phyloP scores from a whole-genome alignment of 345 rosid genomes.

The Ceriops tagal region DNA sequence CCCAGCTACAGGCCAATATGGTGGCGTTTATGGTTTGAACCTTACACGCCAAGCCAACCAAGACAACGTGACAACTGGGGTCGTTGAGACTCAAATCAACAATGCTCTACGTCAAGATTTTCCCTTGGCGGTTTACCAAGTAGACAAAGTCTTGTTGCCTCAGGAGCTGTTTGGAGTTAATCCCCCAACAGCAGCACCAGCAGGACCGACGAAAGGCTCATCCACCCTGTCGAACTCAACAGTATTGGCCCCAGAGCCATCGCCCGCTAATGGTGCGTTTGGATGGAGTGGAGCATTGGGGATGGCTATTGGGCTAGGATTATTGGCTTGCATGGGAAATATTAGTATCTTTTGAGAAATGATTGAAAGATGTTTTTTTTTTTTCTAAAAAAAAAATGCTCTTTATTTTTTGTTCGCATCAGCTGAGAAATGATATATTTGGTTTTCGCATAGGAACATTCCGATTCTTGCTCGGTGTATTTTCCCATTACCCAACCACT shows the following conservation, averaged over 20 bases:
- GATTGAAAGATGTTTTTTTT: no score
- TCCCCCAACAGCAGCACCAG: slow-evolving; percentile 38
- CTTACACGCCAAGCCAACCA: slow-evolving; percentile 65
- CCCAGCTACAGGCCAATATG: slow-evolving; percentile 48
- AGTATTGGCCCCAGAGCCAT: slow-evolving; percentile 27
- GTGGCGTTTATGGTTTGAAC: slow-evolving; percentile 50
- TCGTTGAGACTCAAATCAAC: slow-evolving; percentile 57
- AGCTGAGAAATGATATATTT: no score
- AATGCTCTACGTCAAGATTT: slow-evolving; percentile 41
- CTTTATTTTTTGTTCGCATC: no score
- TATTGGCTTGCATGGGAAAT: no score
- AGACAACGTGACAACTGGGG: slow-evolving; percentile 72
- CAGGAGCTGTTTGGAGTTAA: slow-evolving; percentile 47
- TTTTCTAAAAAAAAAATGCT: no score
- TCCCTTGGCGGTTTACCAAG: slow-evolving; percentile 75
- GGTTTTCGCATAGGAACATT: no score
- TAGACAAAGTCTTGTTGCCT: slow-evolving; percentile 78
- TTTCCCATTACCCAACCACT: no score
- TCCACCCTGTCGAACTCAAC: slow-evolving; percentile 20
- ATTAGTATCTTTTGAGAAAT: no score
- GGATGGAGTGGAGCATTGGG: slow-evolving; percentile 34
- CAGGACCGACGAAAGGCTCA: slow-evolving; percentile 21
- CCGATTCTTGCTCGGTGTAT: no score
- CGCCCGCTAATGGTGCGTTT: slow-evolving; percentile 30
- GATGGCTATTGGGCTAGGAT: slow-evolving; percentile 42